Percentiles rank a stretch among this genome's conserved stretches.
Evolutionary conservation across 2,329 filamentous ascomycete genomes (phyloP).

Genomic region (Penicillium sp.): DNA sequence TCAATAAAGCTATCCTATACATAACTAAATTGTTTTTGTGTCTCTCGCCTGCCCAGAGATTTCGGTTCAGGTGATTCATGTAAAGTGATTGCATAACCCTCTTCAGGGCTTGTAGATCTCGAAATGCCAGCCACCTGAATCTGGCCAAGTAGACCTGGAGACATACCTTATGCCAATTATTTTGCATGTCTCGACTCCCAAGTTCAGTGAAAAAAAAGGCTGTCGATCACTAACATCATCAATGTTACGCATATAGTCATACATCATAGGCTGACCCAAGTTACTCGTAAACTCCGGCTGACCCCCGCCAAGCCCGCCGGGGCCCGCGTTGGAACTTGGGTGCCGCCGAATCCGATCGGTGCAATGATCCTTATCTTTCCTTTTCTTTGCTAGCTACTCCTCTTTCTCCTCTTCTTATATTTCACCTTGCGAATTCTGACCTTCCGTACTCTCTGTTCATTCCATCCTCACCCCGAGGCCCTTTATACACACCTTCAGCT

Average conservation of each 20-base stretch:
- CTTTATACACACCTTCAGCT: background rate
- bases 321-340: background rate
- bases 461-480: background rate
- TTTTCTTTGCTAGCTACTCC: background rate
- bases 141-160: too few species aligned
- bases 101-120: background rate
- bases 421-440: background rate
- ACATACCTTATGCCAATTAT: background rate
- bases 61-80: background rate
- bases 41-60: too few species aligned
- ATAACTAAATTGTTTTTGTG: too few species aligned
- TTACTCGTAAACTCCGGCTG: slow-evolving; percentile 10
- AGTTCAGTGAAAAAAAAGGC: background rate
- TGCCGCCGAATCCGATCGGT: slow-evolving; percentile 16
- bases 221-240: background rate
- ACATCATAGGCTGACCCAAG: background rate
- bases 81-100: background rate
- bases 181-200: background rate
- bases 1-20: too few species aligned
- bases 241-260: background rate
- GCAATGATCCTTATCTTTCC: slow-evolving; percentile 1
- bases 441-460: background rate
- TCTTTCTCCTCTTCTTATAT: background rate
- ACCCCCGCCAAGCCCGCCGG: slow-evolving; percentile 7
- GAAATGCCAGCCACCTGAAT: background rate